Evolutionary conservation across 192 early-diverging fungal genomes (phyloP).

Genomic region (Podila clonocystis): DNA sequence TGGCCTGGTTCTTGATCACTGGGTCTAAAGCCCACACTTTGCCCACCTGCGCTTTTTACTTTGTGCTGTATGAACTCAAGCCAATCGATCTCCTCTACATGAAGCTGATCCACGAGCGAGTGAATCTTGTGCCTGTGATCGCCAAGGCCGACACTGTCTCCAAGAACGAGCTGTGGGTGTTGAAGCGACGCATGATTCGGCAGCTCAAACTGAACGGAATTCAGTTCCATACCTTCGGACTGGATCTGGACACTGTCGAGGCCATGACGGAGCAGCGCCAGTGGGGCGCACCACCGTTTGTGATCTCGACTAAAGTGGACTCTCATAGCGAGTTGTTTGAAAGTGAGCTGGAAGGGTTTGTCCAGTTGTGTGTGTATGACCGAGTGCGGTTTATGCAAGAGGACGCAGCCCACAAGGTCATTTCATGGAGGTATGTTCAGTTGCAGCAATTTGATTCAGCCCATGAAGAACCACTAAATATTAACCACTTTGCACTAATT

Average conservation of each 20-base stretch:
- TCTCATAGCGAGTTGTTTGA: neutral
- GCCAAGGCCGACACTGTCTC: constrained; percentile 93
- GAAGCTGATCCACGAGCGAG: constrained; percentile 89
- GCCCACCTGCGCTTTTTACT: constrained; percentile 21
- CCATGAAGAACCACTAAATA: neutral
- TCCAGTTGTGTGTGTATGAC: constrained; percentile 11
- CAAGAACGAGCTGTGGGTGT: constrained; percentile 78
- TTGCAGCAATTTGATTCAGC: neutral
- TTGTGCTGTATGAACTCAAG: constrained; percentile 56
- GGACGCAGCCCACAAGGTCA: constrained; percentile 19
- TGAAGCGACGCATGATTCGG: constrained; percentile 78
- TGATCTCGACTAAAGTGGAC: constrained; percentile 4
- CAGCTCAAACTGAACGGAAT: constrained; percentile 19
- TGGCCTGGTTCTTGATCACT: constrained; percentile 23
- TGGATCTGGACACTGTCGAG: constrained; percentile 9
- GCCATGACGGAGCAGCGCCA: constrained; percentile 3
- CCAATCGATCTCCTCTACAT: constrained; percentile 94
- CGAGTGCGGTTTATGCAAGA: constrained; percentile 9
- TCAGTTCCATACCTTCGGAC: constrained; percentile 13
- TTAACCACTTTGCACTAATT: neutral
- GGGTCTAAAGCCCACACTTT: constrained; percentile 11
- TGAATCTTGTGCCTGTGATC: constrained; percentile 93
- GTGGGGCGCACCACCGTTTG: constrained; percentile 16
- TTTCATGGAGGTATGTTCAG: constrained; percentile 11
- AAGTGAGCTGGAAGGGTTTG: constrained; percentile 9